These are phyloP conservation scores for Cytospora mali DNA, from an alignment of 2,329 filamentous ascomycete genomes.

Conservation along the genomic window DNA sequence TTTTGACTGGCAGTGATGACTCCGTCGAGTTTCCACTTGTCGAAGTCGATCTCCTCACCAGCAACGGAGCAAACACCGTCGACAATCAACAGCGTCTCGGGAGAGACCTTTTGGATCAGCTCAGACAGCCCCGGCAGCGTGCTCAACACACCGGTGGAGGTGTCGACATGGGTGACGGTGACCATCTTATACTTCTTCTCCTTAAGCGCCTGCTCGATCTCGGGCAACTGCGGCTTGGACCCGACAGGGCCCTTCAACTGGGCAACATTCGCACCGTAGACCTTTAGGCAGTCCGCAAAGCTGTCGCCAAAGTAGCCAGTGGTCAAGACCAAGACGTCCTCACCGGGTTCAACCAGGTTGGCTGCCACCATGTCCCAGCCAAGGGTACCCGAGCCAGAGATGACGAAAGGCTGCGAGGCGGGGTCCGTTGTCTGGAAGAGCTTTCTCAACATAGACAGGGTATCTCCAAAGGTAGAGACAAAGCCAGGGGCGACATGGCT, in stretches of 20 bases:
- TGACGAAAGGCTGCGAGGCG: slow-evolving; percentile 83
- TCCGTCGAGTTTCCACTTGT: slow-evolving; percentile 90
- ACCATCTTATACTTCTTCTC: slow-evolving; percentile 92
- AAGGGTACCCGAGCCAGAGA: slow-evolving; percentile 92
- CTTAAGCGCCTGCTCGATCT: slow-evolving; percentile 85
- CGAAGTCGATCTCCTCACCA: slow-evolving; percentile 93
- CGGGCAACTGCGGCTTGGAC: slow-evolving; percentile 79
- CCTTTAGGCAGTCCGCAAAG: slow-evolving; percentile 88
- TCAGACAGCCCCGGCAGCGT: slow-evolving; percentile 85
- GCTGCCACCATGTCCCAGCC: slow-evolving; percentile 97
- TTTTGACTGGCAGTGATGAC: slow-evolving; percentile 96
- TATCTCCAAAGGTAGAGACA: slow-evolving; percentile 88
- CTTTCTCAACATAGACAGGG: slow-evolving; percentile 82
- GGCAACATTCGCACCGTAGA: slow-evolving; percentile 87
- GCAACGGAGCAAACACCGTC: slow-evolving; percentile 98
- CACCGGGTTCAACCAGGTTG: slow-evolving; percentile 86
- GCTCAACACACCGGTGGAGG: slow-evolving; percentile 91
- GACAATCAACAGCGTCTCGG: slow-evolving; percentile 87
- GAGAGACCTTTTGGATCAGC: slow-evolving; percentile 82
- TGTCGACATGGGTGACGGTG: slow-evolving; percentile 96
- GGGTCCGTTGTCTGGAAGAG: slow-evolving; percentile 90
- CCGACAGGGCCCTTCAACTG: slow-evolving; percentile 90
- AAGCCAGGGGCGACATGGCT: slow-evolving; percentile 91
- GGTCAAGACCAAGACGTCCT: slow-evolving; percentile 89
- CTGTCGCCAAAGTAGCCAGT: slow-evolving; percentile 97